Percentiles rank a stretch among this genome's conserved stretches.
Evolutionary conservation across 176 grass and related monocot genomes (phyloP).

Genomic region (Lolium multiflorum): DNA sequence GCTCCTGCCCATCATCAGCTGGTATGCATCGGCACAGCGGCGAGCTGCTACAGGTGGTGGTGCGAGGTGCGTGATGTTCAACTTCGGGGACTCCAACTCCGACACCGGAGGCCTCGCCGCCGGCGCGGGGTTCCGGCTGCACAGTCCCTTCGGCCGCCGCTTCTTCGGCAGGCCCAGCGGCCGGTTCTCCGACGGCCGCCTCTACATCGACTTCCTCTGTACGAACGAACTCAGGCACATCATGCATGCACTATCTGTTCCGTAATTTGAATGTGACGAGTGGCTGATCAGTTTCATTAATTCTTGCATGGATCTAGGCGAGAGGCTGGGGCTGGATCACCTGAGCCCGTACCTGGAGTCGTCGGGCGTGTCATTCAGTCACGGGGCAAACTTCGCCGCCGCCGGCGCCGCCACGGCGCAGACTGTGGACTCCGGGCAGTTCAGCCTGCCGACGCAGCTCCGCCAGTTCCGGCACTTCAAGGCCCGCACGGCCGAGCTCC

Average conservation of each 20-base stretch:
- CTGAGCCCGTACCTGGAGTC: slow-evolving; percentile 70
- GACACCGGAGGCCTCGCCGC: slow-evolving; percentile 60
- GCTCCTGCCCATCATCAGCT: background rate
- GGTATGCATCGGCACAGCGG: background rate
- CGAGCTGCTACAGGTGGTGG: background rate
- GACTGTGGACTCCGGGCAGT: background rate
- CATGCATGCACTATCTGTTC: background rate
- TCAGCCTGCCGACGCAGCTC: slow-evolving; percentile 55
- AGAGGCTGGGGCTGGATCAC: slow-evolving; percentile 50
- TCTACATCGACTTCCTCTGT: slow-evolving; percentile 77
- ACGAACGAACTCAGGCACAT: background rate
- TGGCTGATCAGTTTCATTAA: background rate
- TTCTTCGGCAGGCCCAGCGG: slow-evolving; percentile 68
- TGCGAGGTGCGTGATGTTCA: slow-evolving; percentile 58
- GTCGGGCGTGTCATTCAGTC: slow-evolving; percentile 41
- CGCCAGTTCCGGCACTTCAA: slow-evolving; percentile 68
- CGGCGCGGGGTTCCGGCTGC: slow-evolving; percentile 49
- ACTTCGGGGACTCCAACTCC: slow-evolving; percentile 78
- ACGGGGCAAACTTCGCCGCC: slow-evolving; percentile 69
- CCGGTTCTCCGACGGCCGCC: slow-evolving; percentile 65
- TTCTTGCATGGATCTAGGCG: slow-evolving; percentile 43
- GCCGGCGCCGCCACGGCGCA: slow-evolving; percentile 44
- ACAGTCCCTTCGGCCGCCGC: slow-evolving; percentile 42
- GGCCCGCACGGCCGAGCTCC: slow-evolving; percentile 55
- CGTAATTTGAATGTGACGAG: background rate